Conservation (phyloP, 2,329 filamentous ascomycete genomes). For the Basipetospora chlamydospora region DNA sequence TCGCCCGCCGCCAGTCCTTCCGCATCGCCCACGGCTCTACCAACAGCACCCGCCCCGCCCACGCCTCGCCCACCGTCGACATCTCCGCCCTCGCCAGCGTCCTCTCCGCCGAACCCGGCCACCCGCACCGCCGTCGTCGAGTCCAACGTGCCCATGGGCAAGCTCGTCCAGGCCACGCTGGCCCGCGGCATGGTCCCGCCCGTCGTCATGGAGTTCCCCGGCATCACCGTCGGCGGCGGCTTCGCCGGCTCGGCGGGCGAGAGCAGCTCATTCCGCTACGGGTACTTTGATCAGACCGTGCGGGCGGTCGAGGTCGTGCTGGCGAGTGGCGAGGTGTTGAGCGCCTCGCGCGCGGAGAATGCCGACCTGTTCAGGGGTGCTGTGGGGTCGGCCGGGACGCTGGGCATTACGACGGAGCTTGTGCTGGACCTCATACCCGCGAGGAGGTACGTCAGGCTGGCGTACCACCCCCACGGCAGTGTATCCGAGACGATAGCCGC, state of each 20-base stretch:
- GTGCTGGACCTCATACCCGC: slow-evolving; percentile 45
- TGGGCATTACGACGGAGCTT: slow-evolving; percentile 49
- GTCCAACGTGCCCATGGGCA: slow-evolving; percentile 56
- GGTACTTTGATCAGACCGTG: slow-evolving; percentile 49
- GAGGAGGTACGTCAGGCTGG: slow-evolving; percentile 39
- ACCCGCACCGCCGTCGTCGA: slow-evolving; percentile 47
- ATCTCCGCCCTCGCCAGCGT: slow-evolving; percentile 50
- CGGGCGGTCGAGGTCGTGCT: slow-evolving; percentile 51
- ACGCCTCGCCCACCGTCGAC: slow-evolving; percentile 41
- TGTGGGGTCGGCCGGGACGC: slow-evolving; percentile 49
- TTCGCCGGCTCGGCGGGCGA: slow-evolving; percentile 55
- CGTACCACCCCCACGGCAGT: slow-evolving; percentile 33
- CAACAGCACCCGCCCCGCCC: slow-evolving; percentile 54
- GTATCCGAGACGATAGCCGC: slow-evolving; percentile 22
- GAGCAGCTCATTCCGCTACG: slow-evolving; percentile 52
- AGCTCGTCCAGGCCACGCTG: slow-evolving; percentile 43
- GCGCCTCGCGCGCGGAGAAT: slow-evolving; percentile 36
- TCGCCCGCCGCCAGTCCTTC: slow-evolving; percentile 37
- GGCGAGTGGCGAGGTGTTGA: slow-evolving; percentile 40
- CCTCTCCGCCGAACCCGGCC: slow-evolving; percentile 39
- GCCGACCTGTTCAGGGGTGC: slow-evolving; percentile 50
- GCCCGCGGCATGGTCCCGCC: slow-evolving; percentile 42
- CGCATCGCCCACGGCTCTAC: slow-evolving; percentile 67
- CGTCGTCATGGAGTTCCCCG: slow-evolving; percentile 58
- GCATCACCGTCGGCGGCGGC: slow-evolving; percentile 56